A percentile compares a stretch with the other conserved stretches of the same genome.
These are phyloP conservation scores for Hypoxylon sp. DNA, from an alignment of 2,329 filamentous ascomycete genomes.

Conservation along the genomic window DNA sequence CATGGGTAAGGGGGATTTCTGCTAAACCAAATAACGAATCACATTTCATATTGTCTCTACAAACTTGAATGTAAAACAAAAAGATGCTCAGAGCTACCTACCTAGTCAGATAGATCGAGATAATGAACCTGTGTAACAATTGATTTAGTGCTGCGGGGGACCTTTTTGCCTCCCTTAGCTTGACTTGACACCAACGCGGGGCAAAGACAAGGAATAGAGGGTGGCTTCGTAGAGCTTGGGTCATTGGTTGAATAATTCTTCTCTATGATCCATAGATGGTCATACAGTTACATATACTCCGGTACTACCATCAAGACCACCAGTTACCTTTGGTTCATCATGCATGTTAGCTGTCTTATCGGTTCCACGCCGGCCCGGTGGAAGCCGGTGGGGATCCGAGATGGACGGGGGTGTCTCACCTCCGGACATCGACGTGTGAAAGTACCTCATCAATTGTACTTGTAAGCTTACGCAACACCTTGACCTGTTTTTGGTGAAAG, in stretches of 20 bases:
- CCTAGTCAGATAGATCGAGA: neutral
- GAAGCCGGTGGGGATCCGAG: conserved; percentile 13
- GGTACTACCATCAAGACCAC: neutral
- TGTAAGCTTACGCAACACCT: conserved; percentile 10
- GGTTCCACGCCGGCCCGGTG: conserved; percentile 25
- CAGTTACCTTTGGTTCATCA: neutral
- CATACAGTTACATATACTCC: neutral
- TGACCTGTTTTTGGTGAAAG: neutral
- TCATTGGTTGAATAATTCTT: neutral
- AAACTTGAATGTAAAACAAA: neutral
- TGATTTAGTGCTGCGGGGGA: neutral
- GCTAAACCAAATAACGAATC: conserved; percentile 1
- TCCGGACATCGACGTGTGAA: neutral
- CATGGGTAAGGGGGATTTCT: neutral
- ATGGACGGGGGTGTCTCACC: neutral
- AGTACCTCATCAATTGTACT: neutral
- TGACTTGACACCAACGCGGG: neutral
- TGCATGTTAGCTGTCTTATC: neutral
- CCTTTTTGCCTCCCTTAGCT: neutral
- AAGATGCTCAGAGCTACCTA: neutral
- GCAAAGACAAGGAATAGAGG: neutral
- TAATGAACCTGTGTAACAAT: neutral
- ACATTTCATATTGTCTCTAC: neutral
- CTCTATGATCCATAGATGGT: neutral
- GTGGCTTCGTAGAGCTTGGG: conserved; percentile 6